Evolutionary conservation across 2,329 filamentous ascomycete species (phyloP).

Genomic region (Madurella mycetomatis): DNA sequence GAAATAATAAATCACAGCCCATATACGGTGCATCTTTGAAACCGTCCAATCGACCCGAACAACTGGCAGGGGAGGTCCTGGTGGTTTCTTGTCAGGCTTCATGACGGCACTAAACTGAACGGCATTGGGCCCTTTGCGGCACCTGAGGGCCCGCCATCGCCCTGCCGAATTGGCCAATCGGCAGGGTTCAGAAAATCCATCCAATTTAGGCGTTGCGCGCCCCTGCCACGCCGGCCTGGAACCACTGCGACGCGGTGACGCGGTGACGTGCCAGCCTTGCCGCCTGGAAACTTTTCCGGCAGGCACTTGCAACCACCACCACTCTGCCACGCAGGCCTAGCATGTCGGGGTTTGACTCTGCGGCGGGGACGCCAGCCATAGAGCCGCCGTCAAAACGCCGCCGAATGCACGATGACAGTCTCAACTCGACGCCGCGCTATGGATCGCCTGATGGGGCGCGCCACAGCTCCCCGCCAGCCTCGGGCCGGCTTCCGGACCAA

Average conservation of each 20-base stretch:
- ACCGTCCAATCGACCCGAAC: too few species aligned
- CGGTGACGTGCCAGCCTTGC: not conserved
- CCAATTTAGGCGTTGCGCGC: not conserved
- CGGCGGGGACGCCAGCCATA: constrained; percentile 20
- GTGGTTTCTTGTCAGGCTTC: too few species aligned
- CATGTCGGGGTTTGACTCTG: constrained; percentile 30
- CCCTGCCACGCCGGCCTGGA: not conserved
- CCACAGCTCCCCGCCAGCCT: constrained; percentile 7
- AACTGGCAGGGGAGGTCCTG: too few species aligned
- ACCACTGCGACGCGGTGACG: not conserved
- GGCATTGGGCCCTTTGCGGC: too few species aligned
- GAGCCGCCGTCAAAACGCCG: constrained; percentile 40
- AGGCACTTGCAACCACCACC: not conserved
- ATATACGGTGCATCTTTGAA: too few species aligned
- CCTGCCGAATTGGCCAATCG: too few species aligned
- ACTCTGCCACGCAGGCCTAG: not conserved
- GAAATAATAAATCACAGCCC: too few species aligned
- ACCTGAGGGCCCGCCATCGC: too few species aligned
- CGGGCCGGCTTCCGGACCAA: constrained; percentile 13
- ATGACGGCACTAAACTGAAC: too few species aligned
- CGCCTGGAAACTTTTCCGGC: constrained; percentile 3
- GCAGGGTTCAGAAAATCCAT: too few species aligned
- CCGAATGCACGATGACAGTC: constrained; percentile 38
- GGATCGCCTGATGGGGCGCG: constrained; percentile 37
- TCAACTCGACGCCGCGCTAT: constrained; percentile 38